These are phyloP conservation scores for Candida anglica DNA, from an alignment of 805 yeast genomes.

Conservation along the genomic window DNA sequence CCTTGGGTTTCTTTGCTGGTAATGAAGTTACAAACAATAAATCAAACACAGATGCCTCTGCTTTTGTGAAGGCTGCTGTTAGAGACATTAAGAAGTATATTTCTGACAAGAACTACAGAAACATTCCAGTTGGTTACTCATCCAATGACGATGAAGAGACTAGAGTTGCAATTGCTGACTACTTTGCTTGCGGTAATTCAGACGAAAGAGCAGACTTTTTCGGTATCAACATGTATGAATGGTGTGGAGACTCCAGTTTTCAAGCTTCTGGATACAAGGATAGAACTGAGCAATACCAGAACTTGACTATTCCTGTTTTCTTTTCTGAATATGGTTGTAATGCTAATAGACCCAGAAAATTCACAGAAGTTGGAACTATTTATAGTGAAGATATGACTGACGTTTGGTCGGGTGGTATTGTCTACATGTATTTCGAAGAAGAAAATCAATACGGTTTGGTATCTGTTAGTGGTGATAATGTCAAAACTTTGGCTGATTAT, in stretches of 20 bases:
- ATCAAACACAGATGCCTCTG: conserved; percentile 83
- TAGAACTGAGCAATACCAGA: conserved; percentile 67
- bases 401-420: conserved; percentile 94
- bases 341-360: conserved; percentile 64
- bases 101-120: conserved; percentile 57
- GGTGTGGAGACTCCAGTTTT: conserved; percentile 74
- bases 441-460: conserved; percentile 80
- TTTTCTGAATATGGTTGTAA: conserved; percentile 92
- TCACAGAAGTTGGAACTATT: conserved; percentile 69
- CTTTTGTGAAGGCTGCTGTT: conserved; percentile 93
- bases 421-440: conserved; percentile 88
- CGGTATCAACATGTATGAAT: conserved; percentile 84
- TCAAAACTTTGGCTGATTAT: conserved; percentile 62
- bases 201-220: conserved; percentile 70
- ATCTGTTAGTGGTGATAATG: conserved; percentile 43
- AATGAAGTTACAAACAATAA: conserved; percentile 90
- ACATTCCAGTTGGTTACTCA: conserved; percentile 91
- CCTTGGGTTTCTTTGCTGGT: conserved; percentile 95
- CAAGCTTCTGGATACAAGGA: conserved; percentile 61
- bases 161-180: conserved; percentile 74
- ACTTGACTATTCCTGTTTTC: conserved; percentile 75
- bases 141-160: conserved; percentile 85
- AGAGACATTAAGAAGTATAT: conserved; percentile 85
- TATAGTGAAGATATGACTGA: conserved; percentile 72
- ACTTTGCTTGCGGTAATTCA: conserved; percentile 75